Conservation (phyloP, 129 eudicot genomes). For the Mikania micrantha region DNA sequence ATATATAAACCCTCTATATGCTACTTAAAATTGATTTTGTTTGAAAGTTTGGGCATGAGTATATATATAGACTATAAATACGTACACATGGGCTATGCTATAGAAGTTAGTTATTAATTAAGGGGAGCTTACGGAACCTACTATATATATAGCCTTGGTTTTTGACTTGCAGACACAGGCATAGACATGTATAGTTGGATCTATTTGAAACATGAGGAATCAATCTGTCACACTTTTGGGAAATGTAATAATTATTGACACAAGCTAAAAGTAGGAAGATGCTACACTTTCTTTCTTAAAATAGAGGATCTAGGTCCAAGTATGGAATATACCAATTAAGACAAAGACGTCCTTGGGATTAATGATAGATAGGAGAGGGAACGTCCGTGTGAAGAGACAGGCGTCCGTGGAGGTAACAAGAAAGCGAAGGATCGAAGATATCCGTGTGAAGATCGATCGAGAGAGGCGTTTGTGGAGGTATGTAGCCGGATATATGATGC, state of each 20-base stretch:
- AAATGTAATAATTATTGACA: slow-evolving; percentile 22
- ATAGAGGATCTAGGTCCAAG: slow-evolving; percentile 9
- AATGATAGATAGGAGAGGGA: too few species aligned
- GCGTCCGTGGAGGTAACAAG: too few species aligned
- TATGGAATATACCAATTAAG: neutral
- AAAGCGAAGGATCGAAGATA: too few species aligned
- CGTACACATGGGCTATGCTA: slow-evolving; percentile 6
- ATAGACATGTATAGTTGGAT: slow-evolving; percentile 3
- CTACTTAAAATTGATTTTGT: too few species aligned
- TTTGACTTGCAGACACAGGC: slow-evolving; percentile 24
- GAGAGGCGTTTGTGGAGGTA: too few species aligned
- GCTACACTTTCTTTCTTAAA: slow-evolving; percentile 11
- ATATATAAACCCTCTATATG: too few species aligned
- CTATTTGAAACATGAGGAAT: slow-evolving; percentile 14
- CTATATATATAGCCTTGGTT: neutral
- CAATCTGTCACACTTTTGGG: slow-evolving; percentile 13
- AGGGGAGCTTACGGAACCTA: slow-evolving; percentile 8
- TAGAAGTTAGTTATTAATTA: neutral
- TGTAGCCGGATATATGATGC: too few species aligned
- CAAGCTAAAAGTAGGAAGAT: slow-evolving; percentile 20
- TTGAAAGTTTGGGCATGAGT: too few species aligned
- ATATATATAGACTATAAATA: neutral
- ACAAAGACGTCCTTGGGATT: too few species aligned
- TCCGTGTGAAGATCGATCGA: too few species aligned
- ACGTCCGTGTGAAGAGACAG: too few species aligned